Conservation (phyloP, 1,284 basidiomycete genomes). For the Papiliotrema fonsecae region DNA sequence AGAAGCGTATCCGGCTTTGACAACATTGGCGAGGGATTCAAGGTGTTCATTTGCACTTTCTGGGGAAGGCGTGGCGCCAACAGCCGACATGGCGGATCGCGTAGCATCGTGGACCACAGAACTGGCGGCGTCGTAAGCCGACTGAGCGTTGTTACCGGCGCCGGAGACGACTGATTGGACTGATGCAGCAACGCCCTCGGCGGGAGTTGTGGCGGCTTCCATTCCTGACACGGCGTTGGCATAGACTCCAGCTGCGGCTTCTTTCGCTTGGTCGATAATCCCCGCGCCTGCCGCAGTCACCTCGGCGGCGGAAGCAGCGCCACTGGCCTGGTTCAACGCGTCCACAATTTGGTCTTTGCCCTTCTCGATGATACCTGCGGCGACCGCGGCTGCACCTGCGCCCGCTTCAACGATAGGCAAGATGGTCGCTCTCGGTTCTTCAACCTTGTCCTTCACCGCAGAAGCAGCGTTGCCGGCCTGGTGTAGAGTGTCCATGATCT, state of each 20-base stretch:
- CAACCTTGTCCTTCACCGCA: no score
- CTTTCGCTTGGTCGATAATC: constrained; percentile 10
- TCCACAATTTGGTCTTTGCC: constrained; percentile 37
- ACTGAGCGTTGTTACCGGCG: constrained; percentile 6
- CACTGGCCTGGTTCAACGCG: constrained; percentile 24
- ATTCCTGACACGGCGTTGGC: constrained; percentile 11
- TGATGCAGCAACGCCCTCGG: constrained; percentile 18
- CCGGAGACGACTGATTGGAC: constrained; percentile 16
- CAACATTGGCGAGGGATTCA: constrained; percentile 7
- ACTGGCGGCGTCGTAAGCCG: constrained; percentile 9
- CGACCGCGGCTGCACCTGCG: constrained; percentile 18
- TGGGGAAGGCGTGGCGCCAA: constrained; percentile 13
- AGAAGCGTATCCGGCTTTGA: not conserved
- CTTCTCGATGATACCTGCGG: constrained; percentile 33
- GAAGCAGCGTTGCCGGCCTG: no score
- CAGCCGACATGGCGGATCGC: constrained; percentile 12
- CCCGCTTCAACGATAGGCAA: constrained; percentile 25
- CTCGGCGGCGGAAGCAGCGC: not conserved
- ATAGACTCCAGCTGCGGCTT: constrained; percentile 11
- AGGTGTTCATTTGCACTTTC: constrained; percentile 11
- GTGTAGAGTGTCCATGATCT: constrained; percentile 32
- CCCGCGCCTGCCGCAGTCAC: not conserved
- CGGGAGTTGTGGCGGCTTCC: constrained; percentile 28
- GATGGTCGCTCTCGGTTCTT: constrained; percentile 22
- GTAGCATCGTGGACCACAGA: constrained; percentile 15